These are phyloP conservation scores for Lagenidium giganteum DNA, from an alignment of 352 stramenopile species.

Conservation along the genomic window DNA sequence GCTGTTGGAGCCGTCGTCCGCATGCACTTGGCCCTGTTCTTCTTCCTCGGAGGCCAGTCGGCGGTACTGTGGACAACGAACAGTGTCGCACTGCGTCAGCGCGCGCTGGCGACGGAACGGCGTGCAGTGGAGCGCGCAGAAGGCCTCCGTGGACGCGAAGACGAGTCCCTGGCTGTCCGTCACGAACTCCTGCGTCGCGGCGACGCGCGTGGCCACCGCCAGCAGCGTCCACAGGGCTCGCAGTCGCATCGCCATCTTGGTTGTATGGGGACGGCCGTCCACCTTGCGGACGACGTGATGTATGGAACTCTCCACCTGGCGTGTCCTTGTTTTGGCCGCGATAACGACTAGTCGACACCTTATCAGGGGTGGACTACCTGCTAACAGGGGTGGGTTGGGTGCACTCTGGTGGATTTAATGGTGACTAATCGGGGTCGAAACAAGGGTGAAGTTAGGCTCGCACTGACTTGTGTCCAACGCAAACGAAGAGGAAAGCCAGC, in stretches of 20 bases:
- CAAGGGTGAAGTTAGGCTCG: too few relatives aligned
- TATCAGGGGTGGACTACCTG: too few relatives aligned
- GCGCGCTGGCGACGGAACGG: conserved; percentile 4
- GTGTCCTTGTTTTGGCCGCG: too few relatives aligned
- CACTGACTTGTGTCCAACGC: conserved; percentile 7
- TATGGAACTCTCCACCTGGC: too few relatives aligned
- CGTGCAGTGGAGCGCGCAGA: conserved; percentile 61
- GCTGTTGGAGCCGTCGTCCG: conserved; percentile 5
- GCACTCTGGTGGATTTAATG: too few relatives aligned
- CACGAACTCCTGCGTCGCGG: conserved; percentile 4
- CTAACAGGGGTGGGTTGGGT: too few relatives aligned
- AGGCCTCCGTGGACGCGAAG: conserved; percentile 34
- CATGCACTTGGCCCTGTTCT: neutral
- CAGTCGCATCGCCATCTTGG: too few relatives aligned
- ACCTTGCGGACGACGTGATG: too few relatives aligned
- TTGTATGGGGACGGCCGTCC: too few relatives aligned
- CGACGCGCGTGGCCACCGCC: neutral
- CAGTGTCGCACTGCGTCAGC: conserved; percentile 7
- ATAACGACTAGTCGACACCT: too few relatives aligned
- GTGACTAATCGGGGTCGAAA: too few relatives aligned
- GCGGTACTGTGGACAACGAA: conserved; percentile 6
- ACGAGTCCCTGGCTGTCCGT: conserved; percentile 35
- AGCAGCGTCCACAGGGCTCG: too few relatives aligned
- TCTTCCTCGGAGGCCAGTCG: neutral
- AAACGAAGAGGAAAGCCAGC: neutral